A percentile compares a stretch with the other conserved stretches of the same genome.
These are phyloP conservation scores for Datisca glomerata DNA, from an alignment of 306 rosid species.

Conservation along the genomic window DNA sequence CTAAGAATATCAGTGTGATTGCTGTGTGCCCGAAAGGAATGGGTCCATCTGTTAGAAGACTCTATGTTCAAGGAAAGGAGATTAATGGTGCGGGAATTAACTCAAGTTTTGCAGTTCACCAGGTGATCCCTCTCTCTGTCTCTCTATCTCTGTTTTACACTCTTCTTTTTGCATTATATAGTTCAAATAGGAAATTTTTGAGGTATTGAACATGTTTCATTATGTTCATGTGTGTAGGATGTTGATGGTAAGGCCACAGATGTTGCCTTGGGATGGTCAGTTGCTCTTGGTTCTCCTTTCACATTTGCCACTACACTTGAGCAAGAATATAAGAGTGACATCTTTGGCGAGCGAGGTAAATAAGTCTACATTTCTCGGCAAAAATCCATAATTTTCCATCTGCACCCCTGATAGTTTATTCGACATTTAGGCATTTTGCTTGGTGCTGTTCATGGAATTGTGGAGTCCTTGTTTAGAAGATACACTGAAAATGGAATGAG, in stretches of 20 bases:
- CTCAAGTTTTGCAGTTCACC: conserved; percentile 90
- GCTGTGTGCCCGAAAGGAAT: conserved; percentile 98
- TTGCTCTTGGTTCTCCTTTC: conserved; percentile 97
- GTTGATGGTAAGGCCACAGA: conserved; percentile 92
- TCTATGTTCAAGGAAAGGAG: conserved; percentile 92
- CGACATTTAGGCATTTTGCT: conserved; percentile 95
- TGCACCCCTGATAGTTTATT: too few species aligned
- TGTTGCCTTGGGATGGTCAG: conserved; percentile 94
- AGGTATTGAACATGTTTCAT: too few species aligned
- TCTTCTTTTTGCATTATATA: too few species aligned
- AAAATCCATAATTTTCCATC: too few species aligned
- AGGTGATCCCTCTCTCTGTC: conserved; percentile 26
- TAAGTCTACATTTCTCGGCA: too few species aligned
- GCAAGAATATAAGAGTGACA: conserved; percentile 93
- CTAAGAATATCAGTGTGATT: conserved; percentile 81
- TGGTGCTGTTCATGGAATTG: conserved; percentile 96
- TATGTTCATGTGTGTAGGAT: conserved; percentile 53
- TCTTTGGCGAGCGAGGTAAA: conserved; percentile 97
- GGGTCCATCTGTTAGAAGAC: conserved; percentile 99
- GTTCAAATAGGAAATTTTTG: too few species aligned
- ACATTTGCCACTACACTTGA: conserved; percentile 88
- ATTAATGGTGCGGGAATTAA: conserved; percentile 97
- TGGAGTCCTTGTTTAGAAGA: conserved; percentile 87
- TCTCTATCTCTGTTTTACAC: too few species aligned
- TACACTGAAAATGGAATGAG: conserved; percentile 80